phyloP scores from a whole-genome alignment of 2,329 filamentous ascomycete species.

The Scolecobasidium constrictum region DNA sequence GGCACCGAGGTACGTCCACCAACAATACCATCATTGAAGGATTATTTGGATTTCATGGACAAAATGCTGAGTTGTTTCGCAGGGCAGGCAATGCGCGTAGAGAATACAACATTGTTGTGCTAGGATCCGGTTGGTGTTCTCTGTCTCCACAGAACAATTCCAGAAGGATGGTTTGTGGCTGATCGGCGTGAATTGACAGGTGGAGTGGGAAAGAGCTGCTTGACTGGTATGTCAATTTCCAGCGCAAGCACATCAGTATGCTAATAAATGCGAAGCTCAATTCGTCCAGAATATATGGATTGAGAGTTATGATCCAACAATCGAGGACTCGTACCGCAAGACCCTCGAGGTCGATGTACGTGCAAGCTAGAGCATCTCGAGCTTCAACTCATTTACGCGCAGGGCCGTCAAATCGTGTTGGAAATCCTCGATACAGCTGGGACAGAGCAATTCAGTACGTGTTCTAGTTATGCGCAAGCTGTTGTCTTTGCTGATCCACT shows the following conservation, averaged over 20 bases:
- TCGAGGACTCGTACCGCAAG: constrained; percentile 52
- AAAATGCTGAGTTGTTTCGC: not conserved
- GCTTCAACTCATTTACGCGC: too few species aligned
- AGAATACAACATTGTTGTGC: constrained; percentile 32
- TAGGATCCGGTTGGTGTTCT: constrained; percentile 24
- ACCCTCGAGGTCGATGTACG: constrained; percentile 70
- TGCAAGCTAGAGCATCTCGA: too few species aligned
- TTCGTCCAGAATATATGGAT: constrained; percentile 94
- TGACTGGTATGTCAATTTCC: constrained; percentile 68
- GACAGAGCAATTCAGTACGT: constrained; percentile 84
- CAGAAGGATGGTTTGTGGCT: not conserved
- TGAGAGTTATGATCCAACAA: constrained; percentile 57
- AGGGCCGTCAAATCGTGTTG: constrained; percentile 80
- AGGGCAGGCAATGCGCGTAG: constrained; percentile 11
- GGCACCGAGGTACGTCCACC: constrained; percentile 9
- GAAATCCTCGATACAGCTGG: constrained; percentile 90
- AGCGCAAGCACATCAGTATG: too few species aligned
- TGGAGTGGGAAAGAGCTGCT: constrained; percentile 84
- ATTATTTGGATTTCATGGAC: not conserved
- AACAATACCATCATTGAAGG: too few species aligned
- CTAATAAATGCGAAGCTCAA: constrained; percentile 45
- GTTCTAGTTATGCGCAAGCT: too few species aligned
- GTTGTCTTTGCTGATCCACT: too few species aligned
- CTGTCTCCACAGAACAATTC: constrained; percentile 17
- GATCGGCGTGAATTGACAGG: constrained; percentile 39